Base-by-base conservation (phyloP, 129 eudicot genomes). In the Kitagawia praeruptora region DNA sequence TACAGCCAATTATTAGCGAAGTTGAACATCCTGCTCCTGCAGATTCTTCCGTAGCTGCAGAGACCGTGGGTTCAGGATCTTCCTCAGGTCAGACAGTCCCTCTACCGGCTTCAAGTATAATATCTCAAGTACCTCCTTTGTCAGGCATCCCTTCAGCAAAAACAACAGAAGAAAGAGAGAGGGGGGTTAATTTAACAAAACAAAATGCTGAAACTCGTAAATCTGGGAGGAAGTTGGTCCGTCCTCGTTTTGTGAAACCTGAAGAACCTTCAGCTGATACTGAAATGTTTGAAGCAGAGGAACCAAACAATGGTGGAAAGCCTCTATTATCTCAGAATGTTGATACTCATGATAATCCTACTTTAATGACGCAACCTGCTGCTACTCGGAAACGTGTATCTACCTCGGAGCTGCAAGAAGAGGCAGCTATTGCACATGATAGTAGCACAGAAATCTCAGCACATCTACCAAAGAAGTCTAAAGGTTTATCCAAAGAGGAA, bases 151-250 rank as follows among this genome's bases (percentile, higher is more conserved):
- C 34, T 31, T 31, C 34, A 31, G 34, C 34, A 31, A 31, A 31
- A 31, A 31, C 34, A 31, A 1, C 34, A 31, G 34, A 31, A 31
- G 34, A 31, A 31, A 31, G 34, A 31, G 34, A 31, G 34, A 31
- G 34, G 34, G 1, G 34, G 34, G 34, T 31, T 31, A 31, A 31
- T 31, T 31, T 31, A 31, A 31, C 34, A 11, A 95, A 78, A 75
- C 72, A 85, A 39, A 84, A 41, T 80, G 58, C 81, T 42, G 93
- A 89, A 42, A 63, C 85, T 2, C 93, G 93, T 47, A 95, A 87
- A 87, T 44, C 80, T 45, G 92, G 87, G 15, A 84, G 99, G 81
- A 92, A 80, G 83, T 81, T 95, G 77, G 89, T 92, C n/a, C 94
- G 99, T 4, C 97, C 98, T 51, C 85, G 82, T 47, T 88, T 88